Base-by-base conservation (phyloP, 257 asterid genomes). In the Capsicum pubescens region DNA sequence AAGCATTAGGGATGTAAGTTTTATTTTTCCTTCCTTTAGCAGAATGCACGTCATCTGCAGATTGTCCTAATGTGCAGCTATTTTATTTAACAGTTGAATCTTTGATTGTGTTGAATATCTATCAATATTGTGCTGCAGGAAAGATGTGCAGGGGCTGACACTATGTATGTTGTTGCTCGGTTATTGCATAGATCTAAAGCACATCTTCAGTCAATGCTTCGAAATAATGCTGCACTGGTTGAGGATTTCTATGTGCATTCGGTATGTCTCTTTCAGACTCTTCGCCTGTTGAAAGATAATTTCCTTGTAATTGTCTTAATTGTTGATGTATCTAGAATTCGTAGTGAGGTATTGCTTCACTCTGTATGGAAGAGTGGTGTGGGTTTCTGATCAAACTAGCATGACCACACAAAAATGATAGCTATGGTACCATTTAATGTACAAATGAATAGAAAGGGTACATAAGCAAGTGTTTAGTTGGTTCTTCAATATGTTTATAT, bases 131-230 rank as follows among this genome's bases (percentile, higher is more conserved):
- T 90, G 90, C 88, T 91, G 96, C 99, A 97, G 99, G 99, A 95
- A 92, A 93, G 99, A 89, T 97, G 99, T 92, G 93, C 97, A 57
- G 99, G 92, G 87, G 98, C 97, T 85, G 99, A 95, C 92, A 90
- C 95, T 84, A 83, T 94, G 81, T 88, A 92, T 86, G 94, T 95
- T 87, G 97, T 97, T 91, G 98, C 98, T 91, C 94, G 90, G 90
- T 90, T 97, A 86, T 92, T 97, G 94, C 94, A 90, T 91, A 92
- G 92, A 94, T 97, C 99, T 76, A 97, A 91, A 90, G 84, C 91
- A 67, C 95, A 97, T 91, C 93, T 97, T 85, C 99, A 95, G 78
- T 91, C 98, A 54, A 92, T 90, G 93, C 98, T 97, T 93, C 95
- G 90, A 82, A 91, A 88, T 79, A 93, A 94, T 87, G 94, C 89